Conservation (phyloP, 148 eudicot genomes). For the Fallopia convolvulus region DNA sequence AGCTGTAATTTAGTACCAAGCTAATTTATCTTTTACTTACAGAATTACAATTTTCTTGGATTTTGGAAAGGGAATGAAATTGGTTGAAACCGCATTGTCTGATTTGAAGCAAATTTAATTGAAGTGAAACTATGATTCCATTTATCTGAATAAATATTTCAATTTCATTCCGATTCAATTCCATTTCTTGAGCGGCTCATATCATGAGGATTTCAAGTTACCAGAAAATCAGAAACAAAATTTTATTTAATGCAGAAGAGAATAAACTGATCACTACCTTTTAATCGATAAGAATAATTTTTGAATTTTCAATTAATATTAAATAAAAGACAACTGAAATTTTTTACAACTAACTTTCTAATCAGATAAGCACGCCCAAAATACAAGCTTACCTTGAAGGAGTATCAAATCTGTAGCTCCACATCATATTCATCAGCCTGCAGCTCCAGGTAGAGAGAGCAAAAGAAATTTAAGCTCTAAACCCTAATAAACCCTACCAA, state of each 20-base stretch:
- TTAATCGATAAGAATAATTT: neutral
- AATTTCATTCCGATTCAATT: too few species aligned
- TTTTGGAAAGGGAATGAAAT: too few species aligned
- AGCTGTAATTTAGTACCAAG: neutral
- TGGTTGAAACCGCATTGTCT: too few species aligned
- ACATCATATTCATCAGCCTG: conserved; percentile 1
- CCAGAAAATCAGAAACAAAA: too few species aligned
- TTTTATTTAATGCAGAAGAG: too few species aligned
- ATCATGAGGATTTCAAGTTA: too few species aligned
- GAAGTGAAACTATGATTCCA: too few species aligned
- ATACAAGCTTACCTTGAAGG: conserved; percentile 6
- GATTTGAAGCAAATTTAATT: too few species aligned
- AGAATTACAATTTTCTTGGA: too few species aligned
- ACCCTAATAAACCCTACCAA: conserved; percentile 7
- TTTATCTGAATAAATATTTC: too few species aligned
- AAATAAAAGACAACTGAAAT: neutral
- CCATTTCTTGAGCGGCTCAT: too few species aligned
- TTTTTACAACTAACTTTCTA: conserved; percentile 3
- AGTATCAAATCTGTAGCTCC: neutral
- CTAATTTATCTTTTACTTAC: too few species aligned
- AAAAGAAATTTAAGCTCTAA: neutral
- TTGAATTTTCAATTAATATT: neutral
- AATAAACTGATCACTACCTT: neutral
- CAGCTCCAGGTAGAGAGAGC: neutral
- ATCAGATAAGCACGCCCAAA: conserved; percentile 5